A percentile compares a stretch with the other conserved stretches of the same genome.
phyloP scores from a whole-genome alignment of 805 yeast species.

The Priceomyces haplophilus region DNA sequence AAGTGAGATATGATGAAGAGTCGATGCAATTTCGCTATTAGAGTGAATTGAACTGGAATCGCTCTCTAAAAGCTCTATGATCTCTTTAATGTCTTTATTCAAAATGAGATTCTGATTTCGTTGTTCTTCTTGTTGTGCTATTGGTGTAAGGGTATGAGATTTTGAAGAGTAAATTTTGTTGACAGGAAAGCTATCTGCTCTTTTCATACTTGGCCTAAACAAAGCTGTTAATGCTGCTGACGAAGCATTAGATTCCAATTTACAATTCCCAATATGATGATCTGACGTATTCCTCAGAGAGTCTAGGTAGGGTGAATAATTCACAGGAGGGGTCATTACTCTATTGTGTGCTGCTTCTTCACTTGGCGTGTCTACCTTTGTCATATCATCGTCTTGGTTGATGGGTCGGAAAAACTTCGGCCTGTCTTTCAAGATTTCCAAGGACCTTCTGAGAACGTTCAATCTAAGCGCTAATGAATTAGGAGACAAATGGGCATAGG shows the following conservation, averaged over 20 bases:
- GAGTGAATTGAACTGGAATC: conserved; percentile 25
- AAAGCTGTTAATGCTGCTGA: conserved; percentile 47
- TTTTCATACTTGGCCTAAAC: conserved; percentile 33
- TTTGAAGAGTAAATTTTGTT: conserved; percentile 14
- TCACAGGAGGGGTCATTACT: background rate
- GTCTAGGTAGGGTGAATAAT: conserved; percentile 2
- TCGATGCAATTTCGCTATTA: conserved; percentile 45
- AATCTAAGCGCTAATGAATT: conserved; percentile 74
- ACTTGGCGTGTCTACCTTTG: background rate
- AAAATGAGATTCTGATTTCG: conserved; percentile 16
- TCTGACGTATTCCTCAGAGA: conserved; percentile 18
- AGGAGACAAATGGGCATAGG: conserved; percentile 79
- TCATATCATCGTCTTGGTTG: conserved; percentile 7
- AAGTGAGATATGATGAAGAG: conserved; percentile 57
- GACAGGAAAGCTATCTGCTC: conserved; percentile 39
- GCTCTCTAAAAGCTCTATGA: conserved; percentile 47
- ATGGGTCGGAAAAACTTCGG: conserved; percentile 46
- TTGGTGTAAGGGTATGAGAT: background rate
- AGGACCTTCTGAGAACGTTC: conserved; percentile 69
- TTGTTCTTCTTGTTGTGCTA: background rate
- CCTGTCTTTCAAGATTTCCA: conserved; percentile 67
- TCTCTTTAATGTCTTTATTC: conserved; percentile 45
- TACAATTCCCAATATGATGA: conserved; percentile 14
- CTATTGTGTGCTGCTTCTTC: background rate
- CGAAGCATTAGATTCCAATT: conserved; percentile 43